phyloP scores from a whole-genome alignment of 2,329 filamentous ascomycete species.

The Ceratocystis colombiana region DNA sequence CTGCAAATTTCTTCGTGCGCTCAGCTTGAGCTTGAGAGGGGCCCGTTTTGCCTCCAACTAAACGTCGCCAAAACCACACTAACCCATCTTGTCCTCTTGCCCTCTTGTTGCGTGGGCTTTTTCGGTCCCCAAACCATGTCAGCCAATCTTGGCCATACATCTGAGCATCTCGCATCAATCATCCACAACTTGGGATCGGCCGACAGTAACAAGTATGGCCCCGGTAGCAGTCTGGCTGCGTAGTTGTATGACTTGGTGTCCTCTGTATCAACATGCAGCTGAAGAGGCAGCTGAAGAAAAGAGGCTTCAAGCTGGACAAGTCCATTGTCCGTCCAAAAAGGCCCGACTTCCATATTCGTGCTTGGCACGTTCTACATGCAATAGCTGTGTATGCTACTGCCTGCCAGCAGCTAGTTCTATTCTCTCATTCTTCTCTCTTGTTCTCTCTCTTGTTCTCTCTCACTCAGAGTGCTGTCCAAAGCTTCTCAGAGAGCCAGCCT shows the following conservation, averaged over 20 bases:
- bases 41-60: background rate
- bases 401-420: background rate
- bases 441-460: background rate
- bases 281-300: background rate
- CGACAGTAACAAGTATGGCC: background rate
- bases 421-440: background rate
- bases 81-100: background rate
- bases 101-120: background rate
- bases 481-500: background rate
- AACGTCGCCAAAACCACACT: background rate
- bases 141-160: background rate
- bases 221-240: background rate
- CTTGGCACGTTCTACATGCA: background rate
- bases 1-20: background rate
- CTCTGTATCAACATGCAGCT: no score
- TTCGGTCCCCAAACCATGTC: slow-evolving; percentile 5
- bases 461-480: background rate
- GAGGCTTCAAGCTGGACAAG: background rate
- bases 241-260: background rate
- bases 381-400: background rate
- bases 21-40: slow-evolving; percentile 1
- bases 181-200: slow-evolving; percentile 2
- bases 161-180: background rate
- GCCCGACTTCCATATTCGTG: background rate
- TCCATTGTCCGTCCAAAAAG: background rate